These are phyloP conservation scores for Boletus pseudopeckii DNA, from an alignment of 768 basidiomycete species.

Conservation along the genomic window DNA sequence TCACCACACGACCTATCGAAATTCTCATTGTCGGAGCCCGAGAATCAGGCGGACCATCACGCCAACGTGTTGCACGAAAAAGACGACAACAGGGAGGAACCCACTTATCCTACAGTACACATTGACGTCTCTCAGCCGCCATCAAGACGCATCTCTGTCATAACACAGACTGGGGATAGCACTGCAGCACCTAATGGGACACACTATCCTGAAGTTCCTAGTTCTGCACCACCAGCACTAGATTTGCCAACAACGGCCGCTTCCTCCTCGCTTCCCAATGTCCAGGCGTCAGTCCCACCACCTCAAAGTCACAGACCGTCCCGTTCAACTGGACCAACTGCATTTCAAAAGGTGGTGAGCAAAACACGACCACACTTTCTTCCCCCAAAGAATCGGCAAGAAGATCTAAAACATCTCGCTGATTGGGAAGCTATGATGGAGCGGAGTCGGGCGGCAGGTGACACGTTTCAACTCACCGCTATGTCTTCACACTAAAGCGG, in stretches of 20 bases:
- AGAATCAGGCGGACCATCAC: background rate
- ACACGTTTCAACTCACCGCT: constrained; percentile 9
- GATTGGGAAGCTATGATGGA: constrained; percentile 91
- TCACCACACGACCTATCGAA: constrained; percentile 19
- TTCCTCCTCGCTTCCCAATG: constrained; percentile 29
- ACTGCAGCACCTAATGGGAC: background rate
- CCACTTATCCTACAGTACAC: constrained; percentile 40
- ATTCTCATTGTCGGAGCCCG: constrained; percentile 23
- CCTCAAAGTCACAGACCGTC: constrained; percentile 37
- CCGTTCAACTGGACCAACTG: constrained; percentile 63
- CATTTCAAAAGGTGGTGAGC: constrained; percentile 75
- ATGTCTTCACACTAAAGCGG: constrained; percentile 2
- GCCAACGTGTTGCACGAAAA: background rate
- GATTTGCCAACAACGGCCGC: constrained; percentile 27
- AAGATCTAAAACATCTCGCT: constrained; percentile 80
- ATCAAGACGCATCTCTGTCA: constrained; percentile 27
- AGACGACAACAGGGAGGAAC: constrained; percentile 5
- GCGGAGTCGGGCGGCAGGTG: constrained; percentile 70
- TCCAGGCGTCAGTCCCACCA: constrained; percentile 15
- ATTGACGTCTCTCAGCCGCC: constrained; percentile 42
- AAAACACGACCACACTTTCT: constrained; percentile 80
- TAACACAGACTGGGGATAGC: background rate
- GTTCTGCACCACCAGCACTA: constrained; percentile 8
- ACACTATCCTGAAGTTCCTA: background rate
- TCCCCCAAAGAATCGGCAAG: constrained; percentile 76